These are phyloP conservation scores for Pyracantha coccinea DNA, from an alignment of 331 rosid species.

Conservation along the genomic window DNA sequence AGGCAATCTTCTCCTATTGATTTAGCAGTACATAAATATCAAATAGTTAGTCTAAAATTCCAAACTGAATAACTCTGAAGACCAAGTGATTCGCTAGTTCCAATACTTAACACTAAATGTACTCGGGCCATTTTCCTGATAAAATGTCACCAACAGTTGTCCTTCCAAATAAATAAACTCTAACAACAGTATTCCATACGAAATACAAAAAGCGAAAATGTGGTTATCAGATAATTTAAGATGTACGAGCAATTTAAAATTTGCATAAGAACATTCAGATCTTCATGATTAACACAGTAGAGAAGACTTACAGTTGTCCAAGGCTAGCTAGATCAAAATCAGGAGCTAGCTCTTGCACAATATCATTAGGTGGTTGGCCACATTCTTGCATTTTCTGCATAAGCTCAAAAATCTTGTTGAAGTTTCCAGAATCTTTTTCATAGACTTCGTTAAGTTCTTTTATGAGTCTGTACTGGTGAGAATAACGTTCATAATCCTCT, in stretches of 20 bases:
- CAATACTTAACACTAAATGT: no score
- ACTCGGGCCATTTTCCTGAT: background rate
- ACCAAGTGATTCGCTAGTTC: background rate
- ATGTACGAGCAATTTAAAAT: background rate
- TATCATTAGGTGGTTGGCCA: slow-evolving; percentile 94
- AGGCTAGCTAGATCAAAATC: slow-evolving; percentile 73
- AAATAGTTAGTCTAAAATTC: background rate
- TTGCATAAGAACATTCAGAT: background rate
- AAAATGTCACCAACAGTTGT: background rate
- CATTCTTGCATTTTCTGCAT: slow-evolving; percentile 99
- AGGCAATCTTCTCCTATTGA: background rate
- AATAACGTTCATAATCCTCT: slow-evolving; percentile 68
- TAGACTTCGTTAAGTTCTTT: slow-evolving; percentile 61
- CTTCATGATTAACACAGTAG: background rate
- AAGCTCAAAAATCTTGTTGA: slow-evolving; percentile 72
- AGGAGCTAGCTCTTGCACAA: slow-evolving; percentile 82
- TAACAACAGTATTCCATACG: background rate
- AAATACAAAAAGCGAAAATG: background rate
- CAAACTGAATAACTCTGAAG: background rate
- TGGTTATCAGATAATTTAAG: background rate
- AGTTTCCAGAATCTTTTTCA: slow-evolving; percentile 67
- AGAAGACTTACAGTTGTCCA: slow-evolving; percentile 73
- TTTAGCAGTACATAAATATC: background rate
- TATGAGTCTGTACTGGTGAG: slow-evolving; percentile 49
- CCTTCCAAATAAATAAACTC: background rate